A percentile compares a stretch with the other conserved stretches of the same genome.
These are phyloP conservation scores for Helianthus tuberosus DNA, from an alignment of 129 eudicot species.

Conservation along the genomic window DNA sequence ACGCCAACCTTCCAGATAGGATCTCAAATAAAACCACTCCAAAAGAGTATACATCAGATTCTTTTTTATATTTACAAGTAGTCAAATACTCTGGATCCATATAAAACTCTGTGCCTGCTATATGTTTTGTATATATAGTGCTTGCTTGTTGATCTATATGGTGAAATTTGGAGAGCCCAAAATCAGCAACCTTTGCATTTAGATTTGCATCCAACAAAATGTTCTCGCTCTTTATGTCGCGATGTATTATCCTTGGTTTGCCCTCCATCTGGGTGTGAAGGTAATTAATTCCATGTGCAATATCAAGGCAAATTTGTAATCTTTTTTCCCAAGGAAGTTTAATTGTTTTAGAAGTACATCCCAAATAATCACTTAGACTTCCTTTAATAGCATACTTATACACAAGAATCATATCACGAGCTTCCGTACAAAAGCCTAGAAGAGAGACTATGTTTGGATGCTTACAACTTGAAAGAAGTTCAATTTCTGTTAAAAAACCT, in stretches of 20 bases:
- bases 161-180: constrained; percentile 12
- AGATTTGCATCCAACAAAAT: constrained; percentile 1
- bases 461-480: not conserved
- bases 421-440: not conserved
- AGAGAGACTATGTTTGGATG: not conserved
- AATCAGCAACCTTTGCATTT: constrained; percentile 21
- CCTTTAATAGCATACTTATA: constrained; percentile 10
- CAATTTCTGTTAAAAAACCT: not conserved
- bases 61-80: not conserved
- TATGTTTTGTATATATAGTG: not conserved
- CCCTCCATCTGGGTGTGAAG: not conserved
- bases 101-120: constrained; percentile 16
- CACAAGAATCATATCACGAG: constrained; percentile 3
- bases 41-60: not conserved
- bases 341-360: not conserved
- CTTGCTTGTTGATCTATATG: not conserved
- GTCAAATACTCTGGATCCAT: constrained; percentile 3
- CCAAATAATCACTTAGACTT: constrained; percentile 3
- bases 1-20: not conserved
- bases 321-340: constrained; percentile 9
- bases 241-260: constrained; percentile 1
- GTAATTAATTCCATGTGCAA: constrained; percentile 8
- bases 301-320: not conserved
- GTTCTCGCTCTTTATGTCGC: constrained; percentile 11
- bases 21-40: constrained; percentile 19